These are phyloP conservation scores for Orobanche coerulescens DNA, from an alignment of 257 asterid genomes.

Conservation along the genomic window DNA sequence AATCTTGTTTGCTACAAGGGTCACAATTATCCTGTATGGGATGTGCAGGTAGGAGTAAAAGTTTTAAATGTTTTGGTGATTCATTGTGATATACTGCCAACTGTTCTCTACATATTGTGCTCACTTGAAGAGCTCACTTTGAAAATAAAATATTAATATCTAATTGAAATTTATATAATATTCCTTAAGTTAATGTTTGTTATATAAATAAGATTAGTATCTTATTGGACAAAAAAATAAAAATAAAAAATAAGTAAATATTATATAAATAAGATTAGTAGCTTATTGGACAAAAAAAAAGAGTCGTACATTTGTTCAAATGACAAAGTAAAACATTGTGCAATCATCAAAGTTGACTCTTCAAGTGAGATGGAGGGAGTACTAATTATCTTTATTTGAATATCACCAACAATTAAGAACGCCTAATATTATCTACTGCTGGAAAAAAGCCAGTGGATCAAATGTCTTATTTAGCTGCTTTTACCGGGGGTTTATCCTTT, in stretches of 20 bases:
- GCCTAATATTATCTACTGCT: neutral
- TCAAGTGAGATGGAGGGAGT: neutral
- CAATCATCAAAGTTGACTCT: neutral
- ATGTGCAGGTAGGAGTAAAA: conserved; percentile 60
- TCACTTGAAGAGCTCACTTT: too few relatives aligned
- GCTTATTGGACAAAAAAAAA: too few relatives aligned
- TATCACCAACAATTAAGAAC: neutral
- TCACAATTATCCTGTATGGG: conserved; percentile 98
- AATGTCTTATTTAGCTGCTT: neutral
- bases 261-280: too few relatives aligned
- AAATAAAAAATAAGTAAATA: too few relatives aligned
- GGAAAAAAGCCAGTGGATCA: neutral
- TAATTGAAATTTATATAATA: too few relatives aligned
- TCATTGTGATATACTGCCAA: neutral
- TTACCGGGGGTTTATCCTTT: neutral
- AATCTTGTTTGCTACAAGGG: conserved; percentile 99
- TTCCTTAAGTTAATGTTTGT: too few relatives aligned
- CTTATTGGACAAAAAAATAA: too few relatives aligned
- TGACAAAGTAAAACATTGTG: too few relatives aligned
- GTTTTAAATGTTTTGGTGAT: conserved; percentile 13
- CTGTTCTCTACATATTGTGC: conserved; percentile 6
- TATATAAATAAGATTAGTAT: too few relatives aligned
- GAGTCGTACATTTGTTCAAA: too few relatives aligned
- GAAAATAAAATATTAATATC: too few relatives aligned
- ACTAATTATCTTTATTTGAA: neutral